phyloP scores from a whole-genome alignment of 495 filamentous ascomycete genomes.

The Tuber calosporum region DNA sequence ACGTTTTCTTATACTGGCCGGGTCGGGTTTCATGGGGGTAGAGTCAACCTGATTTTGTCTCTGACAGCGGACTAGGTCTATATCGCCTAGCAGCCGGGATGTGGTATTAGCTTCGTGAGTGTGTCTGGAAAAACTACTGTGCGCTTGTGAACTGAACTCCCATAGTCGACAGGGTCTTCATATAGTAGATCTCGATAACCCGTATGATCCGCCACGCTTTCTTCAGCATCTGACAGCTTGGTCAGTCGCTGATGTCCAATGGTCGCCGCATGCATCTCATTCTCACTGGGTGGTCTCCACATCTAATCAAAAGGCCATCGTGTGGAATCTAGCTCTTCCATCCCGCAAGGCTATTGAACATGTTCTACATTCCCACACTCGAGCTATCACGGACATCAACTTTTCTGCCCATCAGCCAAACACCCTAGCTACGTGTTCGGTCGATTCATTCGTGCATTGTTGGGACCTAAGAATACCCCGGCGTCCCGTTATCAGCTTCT shows the following conservation, averaged over 20 bases:
- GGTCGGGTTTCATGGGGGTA: neutral
- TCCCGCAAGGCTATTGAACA: constrained; percentile 71
- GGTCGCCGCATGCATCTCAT: constrained; percentile 84
- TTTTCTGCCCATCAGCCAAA: constrained; percentile 91
- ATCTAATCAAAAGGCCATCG: constrained; percentile 86
- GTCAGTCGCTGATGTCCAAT: constrained; percentile 97
- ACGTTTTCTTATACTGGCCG: constrained; percentile 12
- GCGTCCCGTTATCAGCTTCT: constrained; percentile 72
- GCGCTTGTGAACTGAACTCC: constrained; percentile 27
- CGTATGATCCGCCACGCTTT: constrained; percentile 78
- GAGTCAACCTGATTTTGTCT: constrained; percentile 49
- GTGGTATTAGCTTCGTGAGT: constrained; percentile 80
- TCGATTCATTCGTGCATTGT: constrained; percentile 88
- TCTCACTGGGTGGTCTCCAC: constrained; percentile 92
- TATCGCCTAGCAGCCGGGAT: constrained; percentile 88
- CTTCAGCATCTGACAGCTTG: constrained; percentile 82
- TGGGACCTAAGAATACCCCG: constrained; percentile 79
- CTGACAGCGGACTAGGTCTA: constrained; percentile 47
- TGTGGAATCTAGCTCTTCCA: constrained; percentile 84
- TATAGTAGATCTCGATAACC: constrained; percentile 88
- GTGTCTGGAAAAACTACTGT: neutral
- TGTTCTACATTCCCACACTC: constrained; percentile 78
- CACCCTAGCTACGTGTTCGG: constrained; percentile 77
- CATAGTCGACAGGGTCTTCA: constrained; percentile 69
- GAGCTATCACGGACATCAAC: constrained; percentile 94